A percentile compares a stretch with the other conserved stretches of the same genome.
phyloP scores from a whole-genome alignment of 352 stramenopile genomes.

The Globisporangium carolinianum region DNA sequence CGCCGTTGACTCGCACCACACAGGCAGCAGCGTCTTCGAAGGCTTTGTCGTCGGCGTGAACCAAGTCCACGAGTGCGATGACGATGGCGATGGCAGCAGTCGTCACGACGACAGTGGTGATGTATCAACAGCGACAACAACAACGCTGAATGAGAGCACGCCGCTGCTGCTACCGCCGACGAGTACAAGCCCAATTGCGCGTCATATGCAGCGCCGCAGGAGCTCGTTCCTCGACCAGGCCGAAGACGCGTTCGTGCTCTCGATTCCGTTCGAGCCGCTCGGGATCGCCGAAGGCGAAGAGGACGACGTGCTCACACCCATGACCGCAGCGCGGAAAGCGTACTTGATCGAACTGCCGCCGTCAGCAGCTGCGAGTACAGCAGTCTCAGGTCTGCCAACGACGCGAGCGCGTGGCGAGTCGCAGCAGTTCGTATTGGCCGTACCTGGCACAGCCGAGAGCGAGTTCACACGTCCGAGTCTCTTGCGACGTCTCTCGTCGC shows the following conservation, averaged over 20 bases:
- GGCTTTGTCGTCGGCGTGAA: slow-evolving; percentile 67
- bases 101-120: no score
- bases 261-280: slow-evolving; percentile 63
- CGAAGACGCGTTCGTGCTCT: slow-evolving; percentile 60
- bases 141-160: slow-evolving; percentile 8
- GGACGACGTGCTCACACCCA: slow-evolving; percentile 15
- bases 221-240: slow-evolving; percentile 70
- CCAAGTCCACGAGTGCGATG: slow-evolving; percentile 38
- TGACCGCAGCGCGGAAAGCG: slow-evolving; percentile 19
- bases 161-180: slow-evolving; percentile 37
- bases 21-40: slow-evolving; percentile 43
- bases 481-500: slow-evolving; percentile 22
- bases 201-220: slow-evolving; percentile 2
- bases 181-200: slow-evolving; percentile 17
- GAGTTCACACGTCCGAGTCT: slow-evolving; percentile 11
- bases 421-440: slow-evolving; percentile 62
- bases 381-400: slow-evolving; percentile 2
- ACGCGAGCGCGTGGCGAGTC: slow-evolving; percentile 27
- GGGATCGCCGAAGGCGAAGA: slow-evolving; percentile 14
- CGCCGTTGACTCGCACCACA: slow-evolving; percentile 43
- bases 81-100: neutral
- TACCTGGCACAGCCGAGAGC: slow-evolving; percentile 37
- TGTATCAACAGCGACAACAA: neutral
- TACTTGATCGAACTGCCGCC: slow-evolving; percentile 77
- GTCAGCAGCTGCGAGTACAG: no score